Base-by-base conservation (phyloP, 352 stramenopile genomes). In the Elongisporangium prolatum region DNA sequence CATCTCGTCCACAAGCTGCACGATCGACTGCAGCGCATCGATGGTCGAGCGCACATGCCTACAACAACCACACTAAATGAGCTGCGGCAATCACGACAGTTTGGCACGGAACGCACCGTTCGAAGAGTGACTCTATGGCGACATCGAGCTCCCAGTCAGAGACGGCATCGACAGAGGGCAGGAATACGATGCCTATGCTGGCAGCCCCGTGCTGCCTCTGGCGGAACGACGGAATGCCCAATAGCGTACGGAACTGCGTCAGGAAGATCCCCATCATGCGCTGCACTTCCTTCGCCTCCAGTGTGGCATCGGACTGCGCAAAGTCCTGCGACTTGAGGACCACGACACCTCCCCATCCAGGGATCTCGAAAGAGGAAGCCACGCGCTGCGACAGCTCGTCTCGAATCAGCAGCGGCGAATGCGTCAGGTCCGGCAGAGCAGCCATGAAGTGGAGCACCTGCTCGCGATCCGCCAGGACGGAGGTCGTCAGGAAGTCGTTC, bases 401-500 rank as follows among this genome's bases (percentile, higher is more conserved):
- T 34, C 68, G 74, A 65, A 91, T 93, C 17, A 72, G 68, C 21
- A 93, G 63, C 22, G 80, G 79, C 17, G 77, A 54, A 55, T 92
- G 80, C 3, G 53, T 52, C 25, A 60, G 40, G 24, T 72, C 64
- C 0, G 84, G 84, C 20, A 93, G 55, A 9, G 77, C 80, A 13
- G 76, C 84, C 75, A 91, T 89, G 34, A 93, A 91, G 52, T 89
- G 80, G 8, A 93, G 61, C 57, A 91, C 71, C 47, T 89, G 80
- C 64, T 93, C 84, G 28, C 81, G 60, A 59, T 93, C 84, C 1
- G 73, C 71, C 22, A 91, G 65, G 52, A 93, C 76, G 0, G 80
- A 84, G 2, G 78, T 70, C 9, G 74, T 75, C 11, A 90, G 57
- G 47, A 85, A 91, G 51, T 91, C 78, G 54, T 93, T 93, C 20